A percentile compares a stretch with the other conserved stretches of the same genome.
Evolutionary conservation across 495 filamentous ascomycete genomes (phyloP).

Genomic region (Collariella sp.): DNA sequence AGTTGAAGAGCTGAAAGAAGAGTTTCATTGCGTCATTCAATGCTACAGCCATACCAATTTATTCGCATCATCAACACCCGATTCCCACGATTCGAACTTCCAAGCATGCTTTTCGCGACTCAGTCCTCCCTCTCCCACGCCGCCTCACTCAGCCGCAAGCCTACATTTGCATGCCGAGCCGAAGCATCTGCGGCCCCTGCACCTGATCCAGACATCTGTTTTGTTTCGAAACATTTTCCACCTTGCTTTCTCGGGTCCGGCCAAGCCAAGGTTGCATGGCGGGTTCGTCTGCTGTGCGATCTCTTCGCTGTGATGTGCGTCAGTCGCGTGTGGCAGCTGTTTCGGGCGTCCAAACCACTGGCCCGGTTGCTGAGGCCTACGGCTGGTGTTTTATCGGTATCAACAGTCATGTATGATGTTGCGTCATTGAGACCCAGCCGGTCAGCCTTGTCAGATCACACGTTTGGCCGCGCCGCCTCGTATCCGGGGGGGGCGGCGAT

Average conservation of each 20-base stretch:
- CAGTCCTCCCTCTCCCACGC: neutral
- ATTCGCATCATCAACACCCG: too few relatives aligned
- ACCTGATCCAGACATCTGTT: neutral
- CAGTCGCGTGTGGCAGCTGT: neutral
- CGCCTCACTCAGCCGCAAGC: conserved; percentile 1
- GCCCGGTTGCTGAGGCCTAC: neutral
- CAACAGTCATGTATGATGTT: neutral
- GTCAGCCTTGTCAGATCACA: neutral
- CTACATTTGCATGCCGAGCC: neutral
- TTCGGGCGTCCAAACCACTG: neutral
- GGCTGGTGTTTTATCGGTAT: neutral
- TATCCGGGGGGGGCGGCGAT: neutral
- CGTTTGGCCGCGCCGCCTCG: neutral
- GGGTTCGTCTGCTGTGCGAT: conserved; percentile 3
- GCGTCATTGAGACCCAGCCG: neutral
- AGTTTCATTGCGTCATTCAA: too few relatives aligned
- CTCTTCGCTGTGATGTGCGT: neutral
- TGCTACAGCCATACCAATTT: too few relatives aligned
- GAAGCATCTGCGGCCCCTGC: neutral
- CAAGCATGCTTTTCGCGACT: neutral
- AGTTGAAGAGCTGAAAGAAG: too few relatives aligned
- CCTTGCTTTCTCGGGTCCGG: conserved; percentile 6
- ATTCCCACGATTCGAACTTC: too few relatives aligned
- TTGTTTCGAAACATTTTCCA: conserved; percentile 21
- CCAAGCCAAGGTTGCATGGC: conserved; percentile 8